These are phyloP conservation scores for Hymenoscyphus scutula DNA, from an alignment of 2,329 filamentous ascomycete genomes.

Conservation along the genomic window DNA sequence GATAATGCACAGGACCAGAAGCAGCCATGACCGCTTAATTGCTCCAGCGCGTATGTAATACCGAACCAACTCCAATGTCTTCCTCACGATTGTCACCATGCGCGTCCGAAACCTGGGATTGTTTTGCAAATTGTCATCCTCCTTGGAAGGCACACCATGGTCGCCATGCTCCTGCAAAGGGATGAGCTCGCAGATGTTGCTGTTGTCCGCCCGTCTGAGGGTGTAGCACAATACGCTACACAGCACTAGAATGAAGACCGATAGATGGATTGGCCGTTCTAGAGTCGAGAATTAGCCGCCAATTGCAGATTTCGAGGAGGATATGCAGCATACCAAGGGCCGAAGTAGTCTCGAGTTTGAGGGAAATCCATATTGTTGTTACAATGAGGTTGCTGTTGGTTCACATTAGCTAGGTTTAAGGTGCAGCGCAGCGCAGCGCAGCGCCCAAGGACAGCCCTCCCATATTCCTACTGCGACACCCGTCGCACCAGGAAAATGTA, in stretches of 20 bases:
- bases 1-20: constrained; percentile 12
- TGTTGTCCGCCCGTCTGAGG: background rate
- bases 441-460: background rate
- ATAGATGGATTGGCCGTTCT: constrained; percentile 15
- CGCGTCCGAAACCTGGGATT: background rate
- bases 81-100: background rate
- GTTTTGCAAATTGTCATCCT: background rate
- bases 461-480: no score
- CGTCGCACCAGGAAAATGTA: background rate
- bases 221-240: constrained; percentile 8
- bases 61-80: background rate
- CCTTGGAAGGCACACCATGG: background rate
- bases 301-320: background rate
- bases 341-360: constrained; percentile 11
- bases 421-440: no score
- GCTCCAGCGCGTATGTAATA: background rate
- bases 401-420: background rate
- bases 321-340: constrained; percentile 8
- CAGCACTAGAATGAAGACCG: constrained; percentile 5
- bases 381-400: constrained; percentile 11
- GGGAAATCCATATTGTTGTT: constrained; percentile 8
- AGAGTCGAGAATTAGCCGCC: background rate
- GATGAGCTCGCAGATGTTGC: background rate
- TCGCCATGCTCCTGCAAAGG: background rate
- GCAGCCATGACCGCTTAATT: constrained; percentile 3